Percentiles rank a stretch among this genome's conserved stretches.
Evolutionary conservation across 2,329 filamentous ascomycete genomes (phyloP).

Genomic region (Knoxdaviesia proteae): DNA sequence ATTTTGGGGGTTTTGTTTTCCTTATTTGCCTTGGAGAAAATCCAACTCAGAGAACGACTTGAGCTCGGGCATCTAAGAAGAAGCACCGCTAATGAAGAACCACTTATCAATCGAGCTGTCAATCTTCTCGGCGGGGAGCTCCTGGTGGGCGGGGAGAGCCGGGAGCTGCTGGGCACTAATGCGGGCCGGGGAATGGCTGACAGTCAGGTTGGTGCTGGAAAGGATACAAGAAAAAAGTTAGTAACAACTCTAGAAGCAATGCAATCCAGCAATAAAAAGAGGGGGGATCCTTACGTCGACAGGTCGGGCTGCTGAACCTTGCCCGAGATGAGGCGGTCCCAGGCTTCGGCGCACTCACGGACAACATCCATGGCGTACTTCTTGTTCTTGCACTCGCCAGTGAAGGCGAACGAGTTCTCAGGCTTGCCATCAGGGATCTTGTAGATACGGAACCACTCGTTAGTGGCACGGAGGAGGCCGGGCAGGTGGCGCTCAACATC

Average conservation of each 20-base stretch:
- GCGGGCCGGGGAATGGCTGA: slow-evolving; percentile 52
- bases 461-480: slow-evolving; percentile 88
- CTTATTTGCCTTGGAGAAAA: too few species aligned
- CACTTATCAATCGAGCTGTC: slow-evolving; percentile 98
- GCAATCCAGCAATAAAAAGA: neutral
- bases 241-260: slow-evolving; percentile 2
- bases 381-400: slow-evolving; percentile 99
- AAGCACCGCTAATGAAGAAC: slow-evolving; percentile 99
- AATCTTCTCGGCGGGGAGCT: slow-evolving; percentile 68
- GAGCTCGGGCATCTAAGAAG: slow-evolving; percentile 32
- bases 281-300: slow-evolving; percentile 44
- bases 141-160: slow-evolving; percentile 59
- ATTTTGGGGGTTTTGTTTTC: too few species aligned
- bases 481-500: slow-evolving; percentile 97
- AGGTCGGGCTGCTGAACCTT: slow-evolving; percentile 62
- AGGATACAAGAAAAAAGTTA: slow-evolving; percentile 9
- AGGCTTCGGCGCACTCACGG: slow-evolving; percentile 87
- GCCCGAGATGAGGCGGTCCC: slow-evolving; percentile 88
- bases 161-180: slow-evolving; percentile 49
- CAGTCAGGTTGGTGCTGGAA: slow-evolving; percentile 59
- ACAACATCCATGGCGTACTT: slow-evolving; percentile 90
- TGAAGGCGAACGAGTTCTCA: slow-evolving; percentile 99
- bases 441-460: slow-evolving; percentile 99
- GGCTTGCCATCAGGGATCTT: slow-evolving; percentile 99
- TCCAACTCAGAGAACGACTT: too few species aligned